These are phyloP conservation scores for Phytophthora pini DNA, from an alignment of 352 stramenopile species.

Conservation along the genomic window DNA sequence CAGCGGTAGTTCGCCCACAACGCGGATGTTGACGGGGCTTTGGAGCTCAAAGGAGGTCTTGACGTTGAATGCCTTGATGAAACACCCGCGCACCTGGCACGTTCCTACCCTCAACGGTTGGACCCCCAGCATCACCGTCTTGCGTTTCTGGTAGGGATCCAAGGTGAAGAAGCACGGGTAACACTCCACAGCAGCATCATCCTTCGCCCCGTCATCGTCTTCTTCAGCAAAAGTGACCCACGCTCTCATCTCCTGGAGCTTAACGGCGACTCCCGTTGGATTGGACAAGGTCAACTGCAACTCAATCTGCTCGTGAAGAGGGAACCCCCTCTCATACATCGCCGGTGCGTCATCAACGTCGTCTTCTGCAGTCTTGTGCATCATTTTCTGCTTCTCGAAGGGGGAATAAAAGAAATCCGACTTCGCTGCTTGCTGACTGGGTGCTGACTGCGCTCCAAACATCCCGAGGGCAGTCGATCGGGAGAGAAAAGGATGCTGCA, in stretches of 20 bases:
- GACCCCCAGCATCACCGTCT: slow-evolving; percentile 53
- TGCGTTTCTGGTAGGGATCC: slow-evolving; percentile 58
- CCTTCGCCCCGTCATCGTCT: neutral
- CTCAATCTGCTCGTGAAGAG: slow-evolving; percentile 62
- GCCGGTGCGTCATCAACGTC: slow-evolving; percentile 18
- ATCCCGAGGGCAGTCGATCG: slow-evolving; percentile 39
- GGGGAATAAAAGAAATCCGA: slow-evolving; percentile 70
- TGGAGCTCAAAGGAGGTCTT: slow-evolving; percentile 58
- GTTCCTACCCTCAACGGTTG: slow-evolving; percentile 51
- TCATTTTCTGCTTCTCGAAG: slow-evolving; percentile 58
- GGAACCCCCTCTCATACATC: slow-evolving; percentile 54
- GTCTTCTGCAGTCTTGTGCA: slow-evolving; percentile 20
- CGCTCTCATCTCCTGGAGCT: slow-evolving; percentile 64
- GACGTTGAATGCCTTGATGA: slow-evolving; percentile 67
- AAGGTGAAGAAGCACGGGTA: slow-evolving; percentile 63
- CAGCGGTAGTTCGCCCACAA: slow-evolving; percentile 57
- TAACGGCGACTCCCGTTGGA: slow-evolving; percentile 64
- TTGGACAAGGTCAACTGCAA: slow-evolving; percentile 73
- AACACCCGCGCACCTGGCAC: slow-evolving; percentile 62
- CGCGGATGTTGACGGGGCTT: slow-evolving; percentile 34
- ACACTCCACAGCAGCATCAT: slow-evolving; percentile 47
- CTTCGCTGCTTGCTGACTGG: slow-evolving; percentile 28
- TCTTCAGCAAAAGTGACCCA: slow-evolving; percentile 49
- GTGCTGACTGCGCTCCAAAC: slow-evolving; percentile 36
- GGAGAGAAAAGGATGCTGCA: slow-evolving; percentile 50